These are phyloP conservation scores for Pseudotsuga menziesii DNA, from an alignment of 75 land plant genomes.

Conservation along the genomic window DNA sequence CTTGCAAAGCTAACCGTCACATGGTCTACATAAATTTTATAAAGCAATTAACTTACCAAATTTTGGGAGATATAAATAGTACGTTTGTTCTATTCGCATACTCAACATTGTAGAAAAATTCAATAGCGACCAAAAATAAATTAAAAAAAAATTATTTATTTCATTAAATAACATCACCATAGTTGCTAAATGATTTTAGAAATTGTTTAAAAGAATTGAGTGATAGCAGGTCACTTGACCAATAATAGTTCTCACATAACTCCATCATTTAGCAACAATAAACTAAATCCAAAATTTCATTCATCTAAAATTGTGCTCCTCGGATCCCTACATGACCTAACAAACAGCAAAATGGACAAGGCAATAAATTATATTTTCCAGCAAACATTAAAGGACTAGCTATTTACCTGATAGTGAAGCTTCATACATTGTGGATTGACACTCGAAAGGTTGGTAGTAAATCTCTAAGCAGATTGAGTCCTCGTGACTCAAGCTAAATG, in stretches of 20 bases:
- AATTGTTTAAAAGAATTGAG: background rate
- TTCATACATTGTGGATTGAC: background rate
- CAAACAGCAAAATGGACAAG: background rate
- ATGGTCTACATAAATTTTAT: slow-evolving; percentile 52
- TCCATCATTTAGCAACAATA: background rate
- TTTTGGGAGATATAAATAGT: background rate
- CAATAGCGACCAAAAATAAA: background rate
- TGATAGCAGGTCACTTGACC: background rate
- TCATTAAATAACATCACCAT: background rate
- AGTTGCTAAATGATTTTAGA: background rate
- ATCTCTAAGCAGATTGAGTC: background rate
- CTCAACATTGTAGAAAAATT: background rate
- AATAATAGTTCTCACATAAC: background rate
- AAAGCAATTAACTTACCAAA: background rate
- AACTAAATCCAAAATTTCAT: background rate
- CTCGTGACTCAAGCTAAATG: background rate
- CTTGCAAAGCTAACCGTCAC: slow-evolving; percentile 91
- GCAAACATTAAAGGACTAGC: background rate
- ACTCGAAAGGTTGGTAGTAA: background rate
- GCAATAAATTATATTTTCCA: background rate
- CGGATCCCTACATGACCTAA: background rate
- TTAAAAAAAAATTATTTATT: background rate
- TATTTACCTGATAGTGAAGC: background rate
- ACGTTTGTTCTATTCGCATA: background rate
- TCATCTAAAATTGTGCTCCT: background rate